Evolutionary conservation across 2,329 filamentous ascomycete genomes (phyloP).

Genomic region (Botrytis medusae): DNA sequence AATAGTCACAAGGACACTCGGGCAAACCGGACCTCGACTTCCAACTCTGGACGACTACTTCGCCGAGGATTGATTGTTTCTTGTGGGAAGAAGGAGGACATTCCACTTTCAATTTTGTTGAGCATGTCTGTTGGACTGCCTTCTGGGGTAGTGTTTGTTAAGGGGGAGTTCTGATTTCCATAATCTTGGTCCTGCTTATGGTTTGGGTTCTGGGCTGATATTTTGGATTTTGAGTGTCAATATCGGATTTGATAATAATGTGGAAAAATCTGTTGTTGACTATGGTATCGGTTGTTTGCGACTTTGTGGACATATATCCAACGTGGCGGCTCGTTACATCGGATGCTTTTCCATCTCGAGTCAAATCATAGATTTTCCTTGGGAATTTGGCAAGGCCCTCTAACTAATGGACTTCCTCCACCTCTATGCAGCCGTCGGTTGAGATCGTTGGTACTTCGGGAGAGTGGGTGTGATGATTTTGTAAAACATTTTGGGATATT

Average conservation of each 20-base stretch:
- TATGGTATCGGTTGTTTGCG: not conserved
- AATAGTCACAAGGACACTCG: not conserved
- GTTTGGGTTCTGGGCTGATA: not conserved
- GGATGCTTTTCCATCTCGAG: not conserved
- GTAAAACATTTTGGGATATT: not conserved
- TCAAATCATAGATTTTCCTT: not conserved
- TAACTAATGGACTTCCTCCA: not conserved
- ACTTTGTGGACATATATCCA: not conserved
- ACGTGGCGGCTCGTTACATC: not conserved
- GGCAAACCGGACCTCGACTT: not conserved
- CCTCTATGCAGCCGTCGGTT: too few species aligned
- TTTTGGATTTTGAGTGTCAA: not conserved
- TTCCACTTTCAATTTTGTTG: not conserved
- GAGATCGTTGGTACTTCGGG: not conserved
- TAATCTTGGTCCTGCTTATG: not conserved
- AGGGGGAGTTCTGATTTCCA: not conserved
- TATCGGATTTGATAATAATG: not conserved
- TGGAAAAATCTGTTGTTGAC: not conserved
- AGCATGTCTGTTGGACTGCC: not conserved
- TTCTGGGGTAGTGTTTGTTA: not conserved
- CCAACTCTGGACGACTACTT: slow-evolving; percentile 6
- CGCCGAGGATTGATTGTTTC: not conserved
- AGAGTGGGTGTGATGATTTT: not conserved
- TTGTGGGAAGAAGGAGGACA: not conserved
- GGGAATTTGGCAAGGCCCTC: not conserved